Percentiles rank a stretch among this genome's conserved stretches.
Evolutionary conservation across 352 stramenopile species (phyloP).

Genomic region (Halophytophthora batemanensis): DNA sequence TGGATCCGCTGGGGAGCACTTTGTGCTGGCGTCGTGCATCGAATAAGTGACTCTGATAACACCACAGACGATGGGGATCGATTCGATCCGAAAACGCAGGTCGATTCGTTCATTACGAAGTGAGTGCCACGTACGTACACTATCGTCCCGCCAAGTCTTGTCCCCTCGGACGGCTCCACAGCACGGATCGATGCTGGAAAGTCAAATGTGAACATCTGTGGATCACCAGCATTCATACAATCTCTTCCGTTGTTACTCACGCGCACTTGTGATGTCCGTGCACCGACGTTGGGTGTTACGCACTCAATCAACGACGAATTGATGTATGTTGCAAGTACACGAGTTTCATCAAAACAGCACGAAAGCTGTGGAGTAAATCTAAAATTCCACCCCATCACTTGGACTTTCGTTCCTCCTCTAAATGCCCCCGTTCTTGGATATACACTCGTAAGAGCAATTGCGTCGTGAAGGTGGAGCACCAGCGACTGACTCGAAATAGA

Average conservation of each 20-base stretch:
- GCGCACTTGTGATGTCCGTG: constrained; percentile 19
- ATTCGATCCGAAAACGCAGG: constrained; percentile 33
- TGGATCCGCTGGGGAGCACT: constrained; percentile 8
- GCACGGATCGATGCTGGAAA: constrained; percentile 23
- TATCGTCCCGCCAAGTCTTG: constrained; percentile 48
- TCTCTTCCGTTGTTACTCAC: constrained; percentile 63
- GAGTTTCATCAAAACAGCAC: constrained; percentile 63
- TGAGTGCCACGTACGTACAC: constrained; percentile 36
- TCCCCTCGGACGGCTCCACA: constrained; percentile 34
- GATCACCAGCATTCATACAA: constrained; percentile 34
- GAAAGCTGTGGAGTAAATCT: constrained; percentile 42
- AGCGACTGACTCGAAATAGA: constrained; percentile 7
- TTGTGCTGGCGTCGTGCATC: constrained; percentile 39
- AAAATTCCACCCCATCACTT: constrained; percentile 50
- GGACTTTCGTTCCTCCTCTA: constrained; percentile 39
- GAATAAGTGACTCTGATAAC: constrained; percentile 34
- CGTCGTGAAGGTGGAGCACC: constrained; percentile 24
- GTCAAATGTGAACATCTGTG: constrained; percentile 42
- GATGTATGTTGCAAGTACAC: constrained; percentile 53
- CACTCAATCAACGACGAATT: constrained; percentile 65
- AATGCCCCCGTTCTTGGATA: constrained; percentile 25
- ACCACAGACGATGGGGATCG: constrained; percentile 18
- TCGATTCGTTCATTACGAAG: constrained; percentile 39
- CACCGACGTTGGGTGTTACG: constrained; percentile 32
- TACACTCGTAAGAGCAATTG: constrained; percentile 24